Evolutionary conservation across 225 moss, liverwort and hornwort species (phyloP), one percentile per base, ranked within the genome.

Genomic region (Lunularia cruciata): DNA sequence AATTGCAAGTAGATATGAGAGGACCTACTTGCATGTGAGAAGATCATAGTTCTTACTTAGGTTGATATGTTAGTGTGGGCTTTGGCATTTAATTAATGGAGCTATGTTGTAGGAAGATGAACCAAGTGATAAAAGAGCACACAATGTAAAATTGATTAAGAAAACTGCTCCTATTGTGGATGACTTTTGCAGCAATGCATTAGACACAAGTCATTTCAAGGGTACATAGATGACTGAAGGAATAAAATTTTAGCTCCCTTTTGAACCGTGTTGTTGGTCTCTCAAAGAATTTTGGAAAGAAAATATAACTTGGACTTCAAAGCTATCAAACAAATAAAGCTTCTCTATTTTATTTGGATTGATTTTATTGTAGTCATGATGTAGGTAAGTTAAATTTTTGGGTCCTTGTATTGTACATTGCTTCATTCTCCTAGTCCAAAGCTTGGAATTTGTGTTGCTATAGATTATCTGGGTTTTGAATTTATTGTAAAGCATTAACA

Each of bases 371-470:
- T 88, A 55, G 68, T 86, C 22, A 69, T 85, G 38, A 83, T 88
- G 86, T 88, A 91, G 91, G 91, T 90, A 88, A 26, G 25, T 27
- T 26, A 26, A 16, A 28, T n/a, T n/a, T n/a, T n/a, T n/a, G n/a
- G n/a, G n/a, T n/a, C n/a, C n/a, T n/a, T n/a, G n/a, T n/a, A n/a
- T n/a, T n/a, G n/a, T n/a, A n/a, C n/a, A n/a, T n/a, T n/a, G n/a
- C n/a, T n/a, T n/a, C n/a, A n/a, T n/a, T n/a, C n/a, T n/a, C n/a
- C n/a, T n/a, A n/a, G n/a, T n/a, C n/a, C n/a, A n/a, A n/a, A n/a
- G n/a, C n/a, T n/a, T n/a, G n/a, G n/a, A n/a, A n/a, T n/a, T n/a
- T n/a, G n/a, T n/a, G n/a, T n/a, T n/a, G n/a, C n/a, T n/a, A n/a
- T n/a, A n/a, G n/a, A n/a, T n/a, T n/a, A n/a, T n/a, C n/a, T n/a